Percentiles rank a stretch among this genome's conserved stretches.
These are phyloP conservation scores for Abortiporus biennis DNA, from an alignment of 1,284 basidiomycete species.

Conservation along the genomic window DNA sequence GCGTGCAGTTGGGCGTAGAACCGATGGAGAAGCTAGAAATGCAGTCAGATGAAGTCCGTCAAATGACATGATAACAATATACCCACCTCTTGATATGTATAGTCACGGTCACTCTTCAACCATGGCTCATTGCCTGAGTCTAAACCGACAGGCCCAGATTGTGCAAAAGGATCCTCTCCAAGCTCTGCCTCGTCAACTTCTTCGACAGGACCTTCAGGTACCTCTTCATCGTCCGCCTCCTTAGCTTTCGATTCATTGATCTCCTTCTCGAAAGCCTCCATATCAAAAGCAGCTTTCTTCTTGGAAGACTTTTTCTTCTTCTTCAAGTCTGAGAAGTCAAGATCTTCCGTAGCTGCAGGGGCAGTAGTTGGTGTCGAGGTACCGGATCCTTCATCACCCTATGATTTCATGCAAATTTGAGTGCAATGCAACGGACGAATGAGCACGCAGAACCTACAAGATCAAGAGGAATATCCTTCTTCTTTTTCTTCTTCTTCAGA, in stretches of 20 bases:
- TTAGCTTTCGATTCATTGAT: constrained; percentile 58
- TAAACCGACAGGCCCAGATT: constrained; percentile 45
- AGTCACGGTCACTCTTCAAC: constrained; percentile 91
- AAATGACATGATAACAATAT: not conserved
- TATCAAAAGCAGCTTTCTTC: constrained; percentile 68
- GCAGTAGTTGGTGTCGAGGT: constrained; percentile 49
- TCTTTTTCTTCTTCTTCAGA: constrained; percentile 90
- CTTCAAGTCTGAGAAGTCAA: constrained; percentile 82
- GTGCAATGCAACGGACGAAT: not conserved
- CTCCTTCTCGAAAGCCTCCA: constrained; percentile 90
- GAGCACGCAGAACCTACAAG: constrained; percentile 45
- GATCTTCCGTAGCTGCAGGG: constrained; percentile 49
- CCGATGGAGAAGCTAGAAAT: constrained; percentile 76
- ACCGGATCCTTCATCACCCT: constrained; percentile 60
- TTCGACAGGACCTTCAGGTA: constrained; percentile 56
- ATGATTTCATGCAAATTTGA: too few species aligned
- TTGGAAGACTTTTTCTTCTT: constrained; percentile 80
- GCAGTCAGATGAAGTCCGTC: not conserved
- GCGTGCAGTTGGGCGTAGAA: constrained; percentile 92
- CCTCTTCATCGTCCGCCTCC: constrained; percentile 48
- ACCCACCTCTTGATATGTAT: constrained; percentile 84
- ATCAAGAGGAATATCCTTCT: constrained; percentile 83
- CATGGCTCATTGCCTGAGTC: constrained; percentile 77
- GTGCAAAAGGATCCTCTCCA: constrained; percentile 83
- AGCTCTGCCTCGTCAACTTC: constrained; percentile 74